Evolutionary conservation across 371 early-diverging fungal species (phyloP).

Genomic region (Syncephalastrum sp.): DNA sequence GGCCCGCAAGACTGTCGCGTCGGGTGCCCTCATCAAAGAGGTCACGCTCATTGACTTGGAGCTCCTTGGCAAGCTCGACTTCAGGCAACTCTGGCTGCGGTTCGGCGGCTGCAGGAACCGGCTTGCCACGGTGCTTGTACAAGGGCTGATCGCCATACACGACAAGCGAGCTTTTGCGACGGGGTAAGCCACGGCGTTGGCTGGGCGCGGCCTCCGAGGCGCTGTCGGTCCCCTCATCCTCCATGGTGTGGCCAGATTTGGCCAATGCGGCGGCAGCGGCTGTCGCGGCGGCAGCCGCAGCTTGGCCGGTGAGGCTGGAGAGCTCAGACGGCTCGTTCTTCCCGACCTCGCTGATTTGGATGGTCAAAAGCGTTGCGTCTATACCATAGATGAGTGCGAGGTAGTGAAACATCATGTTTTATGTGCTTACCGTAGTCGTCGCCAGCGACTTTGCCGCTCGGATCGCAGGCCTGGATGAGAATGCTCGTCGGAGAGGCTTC

Average conservation of each 20-base stretch:
- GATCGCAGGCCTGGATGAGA: conserved; percentile 37
- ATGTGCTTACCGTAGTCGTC: conserved; percentile 26
- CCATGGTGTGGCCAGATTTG: no score
- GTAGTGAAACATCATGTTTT: neutral
- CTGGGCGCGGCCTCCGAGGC: conserved; percentile 18
- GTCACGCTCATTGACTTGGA: conserved; percentile 8
- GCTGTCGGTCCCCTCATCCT: no score
- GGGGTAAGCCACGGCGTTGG: conserved; percentile 29
- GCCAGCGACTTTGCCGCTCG: conserved; percentile 25
- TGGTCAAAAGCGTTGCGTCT: conserved; percentile 40
- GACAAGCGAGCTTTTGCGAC: conserved; percentile 61
- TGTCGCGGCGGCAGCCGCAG: no score
- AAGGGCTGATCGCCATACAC: conserved; percentile 61
- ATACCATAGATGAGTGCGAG: neutral
- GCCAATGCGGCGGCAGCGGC: no score
- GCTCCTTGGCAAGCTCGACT: no score
- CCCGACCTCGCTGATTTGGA: conserved; percentile 29
- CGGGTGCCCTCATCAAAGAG: conserved; percentile 13
- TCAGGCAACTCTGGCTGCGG: conserved; percentile 9
- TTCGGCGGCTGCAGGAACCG: conserved; percentile 22
- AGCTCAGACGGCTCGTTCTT: conserved; percentile 9
- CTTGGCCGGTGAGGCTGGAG: no score
- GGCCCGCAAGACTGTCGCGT: conserved; percentile 27
- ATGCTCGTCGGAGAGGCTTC: conserved; percentile 62
- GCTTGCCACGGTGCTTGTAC: conserved; percentile 23